Conservation (phyloP, 1,139 yeast genomes). For the Saccharomycopsis phalli region DNA sequence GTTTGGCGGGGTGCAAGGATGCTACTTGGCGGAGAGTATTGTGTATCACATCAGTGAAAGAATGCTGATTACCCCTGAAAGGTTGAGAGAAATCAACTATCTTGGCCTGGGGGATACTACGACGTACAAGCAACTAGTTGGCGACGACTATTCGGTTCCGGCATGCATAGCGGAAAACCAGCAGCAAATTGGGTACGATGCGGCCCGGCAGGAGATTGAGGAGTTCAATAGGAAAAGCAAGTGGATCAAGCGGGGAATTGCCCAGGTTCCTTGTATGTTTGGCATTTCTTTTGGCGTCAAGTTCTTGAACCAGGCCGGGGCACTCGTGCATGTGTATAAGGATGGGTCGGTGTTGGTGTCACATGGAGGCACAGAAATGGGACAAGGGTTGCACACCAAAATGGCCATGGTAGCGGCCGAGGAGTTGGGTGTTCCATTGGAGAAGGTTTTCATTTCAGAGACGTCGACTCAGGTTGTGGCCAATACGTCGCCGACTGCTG, state of each 20-base stretch:
- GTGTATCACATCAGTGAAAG: conserved; percentile 32
- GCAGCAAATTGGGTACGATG: conserved; percentile 29
- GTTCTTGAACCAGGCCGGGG: conserved; percentile 39
- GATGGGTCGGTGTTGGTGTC: conserved; percentile 37
- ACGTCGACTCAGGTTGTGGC: conserved; percentile 38
- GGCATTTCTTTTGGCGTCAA: conserved; percentile 39
- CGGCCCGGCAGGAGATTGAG: conserved; percentile 29
- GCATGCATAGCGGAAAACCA: conserved; percentile 29
- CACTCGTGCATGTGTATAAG: conserved; percentile 36
- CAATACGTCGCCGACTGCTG: conserved; percentile 39
- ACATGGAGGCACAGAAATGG: conserved; percentile 43
- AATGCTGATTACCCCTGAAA: conserved; percentile 32
- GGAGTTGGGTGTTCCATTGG: conserved; percentile 33
- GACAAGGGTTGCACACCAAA: conserved; percentile 41
- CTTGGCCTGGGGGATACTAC: conserved; percentile 28
- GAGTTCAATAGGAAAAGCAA: conserved; percentile 31
- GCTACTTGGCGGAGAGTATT: conserved; percentile 34
- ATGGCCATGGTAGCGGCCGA: conserved; percentile 38
- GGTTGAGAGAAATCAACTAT: conserved; percentile 31
- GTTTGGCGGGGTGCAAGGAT: conserved; percentile 42
- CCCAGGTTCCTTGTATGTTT: conserved; percentile 37
- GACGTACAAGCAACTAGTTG: conserved; percentile 34
- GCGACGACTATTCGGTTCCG: conserved; percentile 33
- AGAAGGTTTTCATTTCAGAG: conserved; percentile 34
- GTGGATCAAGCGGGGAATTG: conserved; percentile 38